These are phyloP conservation scores for Ascochyta pisi DNA, from an alignment of 2,329 filamentous ascomycete genomes.

Conservation along the genomic window DNA sequence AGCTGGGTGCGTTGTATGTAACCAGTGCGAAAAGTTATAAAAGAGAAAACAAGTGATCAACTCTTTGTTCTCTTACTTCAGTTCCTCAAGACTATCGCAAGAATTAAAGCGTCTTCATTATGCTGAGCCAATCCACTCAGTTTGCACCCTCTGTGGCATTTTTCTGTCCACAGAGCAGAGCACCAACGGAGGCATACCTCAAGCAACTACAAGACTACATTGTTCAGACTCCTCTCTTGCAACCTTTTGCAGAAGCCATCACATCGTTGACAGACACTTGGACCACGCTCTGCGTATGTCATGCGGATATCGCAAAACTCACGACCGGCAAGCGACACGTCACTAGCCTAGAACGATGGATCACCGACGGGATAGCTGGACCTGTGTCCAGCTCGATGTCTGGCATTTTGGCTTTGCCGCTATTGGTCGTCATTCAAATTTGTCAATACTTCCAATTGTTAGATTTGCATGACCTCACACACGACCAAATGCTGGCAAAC, in stretches of 20 bases:
- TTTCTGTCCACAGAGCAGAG: slow-evolving; percentile 33
- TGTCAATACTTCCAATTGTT: slow-evolving; percentile 33
- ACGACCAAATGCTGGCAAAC: slow-evolving; percentile 16
- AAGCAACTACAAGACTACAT: slow-evolving; percentile 23
- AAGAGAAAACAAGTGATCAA: background rate
- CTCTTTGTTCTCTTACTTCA: background rate
- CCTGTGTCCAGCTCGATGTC: slow-evolving; percentile 24
- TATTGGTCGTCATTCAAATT: slow-evolving; percentile 28
- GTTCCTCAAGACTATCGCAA: background rate
- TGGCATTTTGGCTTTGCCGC: slow-evolving; percentile 20
- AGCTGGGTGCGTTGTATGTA: background rate
- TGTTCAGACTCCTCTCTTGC: background rate
- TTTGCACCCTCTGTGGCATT: slow-evolving; percentile 22
- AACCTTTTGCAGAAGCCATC: slow-evolving; percentile 12
- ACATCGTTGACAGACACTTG: slow-evolving; percentile 12
- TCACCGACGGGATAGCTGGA: slow-evolving; percentile 19
- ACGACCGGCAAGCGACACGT: slow-evolving; percentile 12
- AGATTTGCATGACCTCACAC: slow-evolving; percentile 16
- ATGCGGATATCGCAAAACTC: slow-evolving; percentile 16
- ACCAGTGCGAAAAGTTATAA: background rate
- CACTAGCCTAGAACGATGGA: slow-evolving; percentile 19
- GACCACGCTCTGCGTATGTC: slow-evolving; percentile 8
- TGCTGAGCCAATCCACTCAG: background rate
- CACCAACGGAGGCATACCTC: slow-evolving; percentile 26
- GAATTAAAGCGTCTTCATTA: background rate